Conservation (phyloP, 129 eudicot species). For the Chrysanthemum makinoi region DNA sequence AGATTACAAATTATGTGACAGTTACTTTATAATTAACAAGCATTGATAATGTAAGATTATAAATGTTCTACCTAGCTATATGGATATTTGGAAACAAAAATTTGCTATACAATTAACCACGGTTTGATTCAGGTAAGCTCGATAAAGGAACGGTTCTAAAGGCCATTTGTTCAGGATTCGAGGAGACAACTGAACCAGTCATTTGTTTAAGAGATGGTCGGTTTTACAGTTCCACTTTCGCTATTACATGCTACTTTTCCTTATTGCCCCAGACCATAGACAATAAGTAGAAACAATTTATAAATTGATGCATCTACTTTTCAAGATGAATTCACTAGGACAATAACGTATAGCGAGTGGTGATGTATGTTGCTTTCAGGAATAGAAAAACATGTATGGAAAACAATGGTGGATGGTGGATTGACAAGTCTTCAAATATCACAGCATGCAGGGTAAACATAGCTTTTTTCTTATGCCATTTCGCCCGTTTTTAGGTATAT, state of each 20-base stretch:
- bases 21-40: not conserved
- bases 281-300: not conserved
- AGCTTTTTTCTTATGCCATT: not conserved
- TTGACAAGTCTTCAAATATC: constrained; percentile 65
- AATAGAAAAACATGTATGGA: constrained; percentile 81
- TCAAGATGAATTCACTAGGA: not conserved
- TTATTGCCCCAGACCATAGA: not conserved
- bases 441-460: constrained; percentile 89
- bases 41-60: not conserved
- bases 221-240: not conserved
- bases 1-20: not conserved
- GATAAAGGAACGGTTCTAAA: constrained; percentile 82
- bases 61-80: not conserved
- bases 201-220: constrained; percentile 65
- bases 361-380: constrained; percentile 41
- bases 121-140: constrained; percentile 61
- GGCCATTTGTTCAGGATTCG: constrained; percentile 91
- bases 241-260: constrained; percentile 1
- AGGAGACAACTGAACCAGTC: constrained; percentile 85
- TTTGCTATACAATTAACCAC: constrained; percentile 4
- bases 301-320: not conserved
- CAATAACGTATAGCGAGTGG: too few relatives aligned
- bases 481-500: not conserved
- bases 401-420: constrained; percentile 98
- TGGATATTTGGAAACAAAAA: not conserved